These are phyloP conservation scores for Brassica balearica DNA, from an alignment of 441 rosid species.

Conservation along the genomic window DNA sequence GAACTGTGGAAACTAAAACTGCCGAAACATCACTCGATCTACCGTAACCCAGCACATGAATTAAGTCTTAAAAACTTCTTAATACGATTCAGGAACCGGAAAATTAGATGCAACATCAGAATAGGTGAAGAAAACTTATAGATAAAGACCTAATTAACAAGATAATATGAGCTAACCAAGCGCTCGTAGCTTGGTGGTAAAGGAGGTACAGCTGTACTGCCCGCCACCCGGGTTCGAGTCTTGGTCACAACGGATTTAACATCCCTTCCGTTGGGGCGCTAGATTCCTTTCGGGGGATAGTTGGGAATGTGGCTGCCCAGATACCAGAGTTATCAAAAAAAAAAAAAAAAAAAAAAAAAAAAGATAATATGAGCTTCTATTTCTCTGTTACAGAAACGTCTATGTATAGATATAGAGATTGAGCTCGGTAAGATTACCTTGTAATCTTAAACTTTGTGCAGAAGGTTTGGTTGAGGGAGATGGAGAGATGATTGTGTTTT, in stretches of 20 bases:
- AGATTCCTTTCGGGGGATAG: too few relatives aligned
- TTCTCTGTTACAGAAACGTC: not conserved
- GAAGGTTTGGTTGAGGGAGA: not conserved
- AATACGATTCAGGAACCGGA: not conserved
- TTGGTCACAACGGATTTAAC: too few relatives aligned
- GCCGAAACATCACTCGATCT: not conserved
- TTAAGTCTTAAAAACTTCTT: not conserved
- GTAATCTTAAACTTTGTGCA: not conserved
- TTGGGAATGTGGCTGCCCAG: too few relatives aligned
- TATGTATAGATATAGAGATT: not conserved
- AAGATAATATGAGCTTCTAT: not conserved
- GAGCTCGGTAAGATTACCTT: constrained; percentile 1
- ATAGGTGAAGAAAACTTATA: not conserved
- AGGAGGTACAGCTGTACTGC: too few relatives aligned
- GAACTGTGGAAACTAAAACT: not conserved
- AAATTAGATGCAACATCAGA: not conserved
- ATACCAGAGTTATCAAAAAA: too few relatives aligned
- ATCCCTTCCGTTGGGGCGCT: too few relatives aligned
- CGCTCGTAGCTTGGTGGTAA: too few relatives aligned
- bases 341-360: too few relatives aligned
- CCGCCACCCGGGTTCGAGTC: too few relatives aligned
- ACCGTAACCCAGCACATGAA: not conserved
- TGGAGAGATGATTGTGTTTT: not conserved
- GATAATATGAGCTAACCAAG: not conserved
- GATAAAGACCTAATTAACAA: not conserved